Base-by-base conservation (phyloP, 2,329 filamentous ascomycete species). In the Scedosporium apiospermum region DNA sequence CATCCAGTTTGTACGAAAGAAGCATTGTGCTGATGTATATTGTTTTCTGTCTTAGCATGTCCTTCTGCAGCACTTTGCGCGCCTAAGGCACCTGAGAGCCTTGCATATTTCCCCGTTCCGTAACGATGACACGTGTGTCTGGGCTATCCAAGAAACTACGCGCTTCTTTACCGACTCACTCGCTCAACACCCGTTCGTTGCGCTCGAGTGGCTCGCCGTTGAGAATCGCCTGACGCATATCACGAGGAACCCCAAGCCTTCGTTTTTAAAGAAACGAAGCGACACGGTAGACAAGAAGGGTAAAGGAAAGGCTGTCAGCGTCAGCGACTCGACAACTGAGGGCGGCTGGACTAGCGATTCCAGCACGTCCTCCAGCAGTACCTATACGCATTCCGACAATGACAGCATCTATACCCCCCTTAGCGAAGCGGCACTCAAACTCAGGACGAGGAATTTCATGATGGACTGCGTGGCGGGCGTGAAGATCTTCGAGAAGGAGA, bases 121-220 rank as follows among this genome's bases (percentile, higher is more conserved):
- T 18, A 80, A 79, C 64, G 80, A 83, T 38, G 82, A 85, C 65
- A 81, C 80, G 0, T 86, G 82, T 63, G 73, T 80, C 14, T 83
- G 78, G 74, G 80, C 85, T 6, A 78, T 82, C 72, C 76, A 78
- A 18, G 83, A 87, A 71, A 80, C 81, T 2, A 76, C 80, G 49
- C 78, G 76, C n/a, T 87, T 87, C 68, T 77, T 84, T 30, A 76
- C 85, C 9, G 85, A 88, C 68, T 82, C 77, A 38, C 70, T 87
- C 2, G 78, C 80, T 1, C 81, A 86, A 64, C 76, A 82, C 63
- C 82, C 82, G 0, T 68, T 79, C 9, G 73, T 84, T 68, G 81
- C 81, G 66, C 74, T 88, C 2, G 81, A 86, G 68, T 87, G 81
- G 76, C 73, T 88, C 18, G 80, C 82, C 4, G 78, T 86, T 63